Percentiles rank a stretch among this genome's conserved stretches.
Evolutionary conservation across 148 eudicot genomes (phyloP).

Genomic region (Rhododendron williamsianum): DNA sequence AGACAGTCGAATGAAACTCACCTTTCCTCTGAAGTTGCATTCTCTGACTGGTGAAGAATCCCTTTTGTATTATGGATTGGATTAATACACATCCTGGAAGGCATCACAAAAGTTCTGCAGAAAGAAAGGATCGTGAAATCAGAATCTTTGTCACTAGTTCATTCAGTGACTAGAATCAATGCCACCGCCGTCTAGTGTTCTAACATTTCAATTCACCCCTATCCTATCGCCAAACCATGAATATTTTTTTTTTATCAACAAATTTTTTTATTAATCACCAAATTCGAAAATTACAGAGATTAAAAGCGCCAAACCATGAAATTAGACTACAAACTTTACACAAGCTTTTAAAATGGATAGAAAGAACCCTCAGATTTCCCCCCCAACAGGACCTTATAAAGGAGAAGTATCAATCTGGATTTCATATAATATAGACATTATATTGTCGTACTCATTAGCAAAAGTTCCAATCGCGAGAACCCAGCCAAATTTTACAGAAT

Average conservation of each 20-base stretch:
- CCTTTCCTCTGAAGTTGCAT: conserved; percentile 55
- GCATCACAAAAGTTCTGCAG: conserved; percentile 94
- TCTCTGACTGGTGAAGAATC: conserved; percentile 49
- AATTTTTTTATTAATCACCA: too few relatives aligned
- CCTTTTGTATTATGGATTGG: conserved; percentile 88
- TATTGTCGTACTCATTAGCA: not conserved
- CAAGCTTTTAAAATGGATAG: not conserved
- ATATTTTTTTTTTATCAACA: not conserved
- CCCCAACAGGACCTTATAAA: not conserved
- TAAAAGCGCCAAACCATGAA: not conserved
- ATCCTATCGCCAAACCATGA: not conserved
- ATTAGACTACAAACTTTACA: not conserved
- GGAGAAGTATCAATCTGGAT: not conserved
- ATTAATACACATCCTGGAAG: conserved; percentile 91
- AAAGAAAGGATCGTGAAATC: conserved; percentile 4
- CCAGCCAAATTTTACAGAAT: not conserved
- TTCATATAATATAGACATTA: not conserved
- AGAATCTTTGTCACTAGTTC: not conserved
- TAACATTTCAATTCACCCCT: not conserved
- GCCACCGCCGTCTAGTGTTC: not conserved
- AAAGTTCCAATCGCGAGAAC: not conserved
- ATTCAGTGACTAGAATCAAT: not conserved
- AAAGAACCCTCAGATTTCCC: not conserved
- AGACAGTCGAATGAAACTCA: conserved; percentile 26
- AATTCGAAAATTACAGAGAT: too few relatives aligned